Base-by-base conservation (phyloP, 1,284 basidiomycete genomes). In the Irpex sp. region DNA sequence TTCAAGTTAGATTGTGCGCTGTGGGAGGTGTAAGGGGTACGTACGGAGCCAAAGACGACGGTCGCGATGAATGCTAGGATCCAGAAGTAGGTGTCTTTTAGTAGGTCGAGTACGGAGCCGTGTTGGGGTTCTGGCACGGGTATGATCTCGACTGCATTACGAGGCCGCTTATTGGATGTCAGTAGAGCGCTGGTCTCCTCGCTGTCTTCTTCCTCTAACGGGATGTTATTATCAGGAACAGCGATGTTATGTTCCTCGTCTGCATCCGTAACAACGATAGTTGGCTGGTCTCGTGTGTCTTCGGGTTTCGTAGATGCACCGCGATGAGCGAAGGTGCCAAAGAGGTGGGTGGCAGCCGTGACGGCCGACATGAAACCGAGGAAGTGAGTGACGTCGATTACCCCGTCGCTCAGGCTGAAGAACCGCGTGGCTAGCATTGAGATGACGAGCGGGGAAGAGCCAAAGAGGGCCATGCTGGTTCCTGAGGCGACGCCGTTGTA, bases 401-500 rank as follows among this genome's bases (percentile, higher is more conserved):
- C 73, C 1, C n/a, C 59, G 13, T 17, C 50, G 5, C 13, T 43
- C 51, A 78, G 72, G 5, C 82, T 85, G 73, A 90, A 91, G 69
- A 80, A 85, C 9, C 65, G 74, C 1, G 86, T 83, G 3, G 88
- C 89, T 50, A 92, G 65, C 31, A 82, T 65, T n/a, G 90, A 87
- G 5, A 92, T 79, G 66, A 90, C 84, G 21, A 92, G 75, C 0
- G 90, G 91, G 0, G 91, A 93, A 57, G 92, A 80, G 19, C 90
- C 89, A 68, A 91, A 92, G 33, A 92, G 75, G 1, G 89, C 84
- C 79, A 87, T 85, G 70, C 81, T 88, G 5, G 78, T 75, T 4
- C 90, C 91, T 0, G 88, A 83, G 7, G 90, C 85, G 26, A 87
- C 72, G 36, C 89, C 89, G 57, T 84, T 82, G 67, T 86, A 83